Base-by-base conservation (phyloP, 1,139 yeast genomes). In the Blastobotrys ciferrii region DNA sequence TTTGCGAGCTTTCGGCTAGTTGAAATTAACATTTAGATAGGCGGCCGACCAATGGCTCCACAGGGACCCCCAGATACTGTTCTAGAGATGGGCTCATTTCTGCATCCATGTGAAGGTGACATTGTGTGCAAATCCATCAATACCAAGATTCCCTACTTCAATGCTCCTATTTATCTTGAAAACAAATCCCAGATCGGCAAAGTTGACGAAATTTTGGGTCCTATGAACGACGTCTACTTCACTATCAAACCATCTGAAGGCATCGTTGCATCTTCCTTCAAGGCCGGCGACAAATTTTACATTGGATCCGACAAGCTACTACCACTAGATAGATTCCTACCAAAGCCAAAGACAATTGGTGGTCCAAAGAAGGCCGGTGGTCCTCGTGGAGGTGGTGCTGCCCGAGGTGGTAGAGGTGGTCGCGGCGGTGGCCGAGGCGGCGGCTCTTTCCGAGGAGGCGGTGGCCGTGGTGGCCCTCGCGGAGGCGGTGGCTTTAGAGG, bases 181-280 rank as follows among this genome's bases (percentile, higher is more conserved):
- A 92, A 92, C 77, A 72, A 72, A 77, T 86, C 96, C 28, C 94
- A 87, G 66, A 83, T 94, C 48, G 99, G 99, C 62, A 94, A 94
- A 72, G 96, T 94, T 51, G 99, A 94, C 68, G 99, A 94, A 75
- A 92, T 94, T 58, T 77, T 94, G 62, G 99, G 99, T 47, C 98
- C 98, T 48, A 74, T 94, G 67, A 92, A 92, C 68, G 98, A 94
- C 71, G 98, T 92, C 15, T 91, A 79, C 68, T 94, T 94, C 80
- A 94, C 98, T 45, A 82, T 94, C 61, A 92, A 94, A 74, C 92
- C 97, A 53, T 76, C 86, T 47, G 98, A 94, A 66, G 99, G 99
- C 64, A 94, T 92, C 49, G 92, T 87, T 69, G 96, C 98, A 48
- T 73, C 80, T 42, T 87, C 96, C 46, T 94, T 92, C 78, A 88